These are phyloP conservation scores for Centrapalus pauciflorus DNA, from an alignment of 129 eudicot species.

Conservation along the genomic window DNA sequence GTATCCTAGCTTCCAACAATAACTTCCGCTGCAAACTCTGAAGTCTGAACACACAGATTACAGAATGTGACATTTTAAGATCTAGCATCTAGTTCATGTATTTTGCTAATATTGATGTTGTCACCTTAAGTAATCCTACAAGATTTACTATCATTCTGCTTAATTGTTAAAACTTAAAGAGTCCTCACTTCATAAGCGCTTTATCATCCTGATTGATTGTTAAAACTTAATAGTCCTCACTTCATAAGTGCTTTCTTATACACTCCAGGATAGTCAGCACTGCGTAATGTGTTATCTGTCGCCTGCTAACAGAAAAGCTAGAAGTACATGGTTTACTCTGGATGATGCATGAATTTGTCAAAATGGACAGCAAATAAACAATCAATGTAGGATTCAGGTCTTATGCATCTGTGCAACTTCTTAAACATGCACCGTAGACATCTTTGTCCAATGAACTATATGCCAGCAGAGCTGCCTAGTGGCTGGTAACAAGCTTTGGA, in stretches of 20 bases:
- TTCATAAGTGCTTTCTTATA: background rate
- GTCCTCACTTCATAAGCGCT: background rate
- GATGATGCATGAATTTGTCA: background rate
- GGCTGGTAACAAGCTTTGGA: background rate
- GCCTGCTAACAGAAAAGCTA: background rate
- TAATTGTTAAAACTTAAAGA: background rate
- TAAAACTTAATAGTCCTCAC: background rate
- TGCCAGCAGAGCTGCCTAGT: background rate
- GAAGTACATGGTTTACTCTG: background rate
- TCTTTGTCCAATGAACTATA: background rate
- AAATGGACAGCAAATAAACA: background rate
- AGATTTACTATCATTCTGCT: constrained; percentile 5
- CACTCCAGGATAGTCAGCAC: constrained; percentile 5
- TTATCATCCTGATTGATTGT: too few species aligned
- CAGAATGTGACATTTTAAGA: background rate
- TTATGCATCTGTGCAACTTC: background rate
- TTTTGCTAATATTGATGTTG: background rate
- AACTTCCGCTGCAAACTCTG: constrained; percentile 6
- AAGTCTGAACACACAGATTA: constrained; percentile 1
- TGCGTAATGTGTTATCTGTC: background rate
- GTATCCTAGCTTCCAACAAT: background rate
- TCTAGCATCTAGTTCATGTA: constrained; percentile 1
- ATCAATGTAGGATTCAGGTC: background rate
- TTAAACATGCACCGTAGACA: background rate
- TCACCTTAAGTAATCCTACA: background rate